These are phyloP conservation scores for Rhodotorula paludigena DNA, from an alignment of 768 basidiomycete species.

Conservation along the genomic window DNA sequence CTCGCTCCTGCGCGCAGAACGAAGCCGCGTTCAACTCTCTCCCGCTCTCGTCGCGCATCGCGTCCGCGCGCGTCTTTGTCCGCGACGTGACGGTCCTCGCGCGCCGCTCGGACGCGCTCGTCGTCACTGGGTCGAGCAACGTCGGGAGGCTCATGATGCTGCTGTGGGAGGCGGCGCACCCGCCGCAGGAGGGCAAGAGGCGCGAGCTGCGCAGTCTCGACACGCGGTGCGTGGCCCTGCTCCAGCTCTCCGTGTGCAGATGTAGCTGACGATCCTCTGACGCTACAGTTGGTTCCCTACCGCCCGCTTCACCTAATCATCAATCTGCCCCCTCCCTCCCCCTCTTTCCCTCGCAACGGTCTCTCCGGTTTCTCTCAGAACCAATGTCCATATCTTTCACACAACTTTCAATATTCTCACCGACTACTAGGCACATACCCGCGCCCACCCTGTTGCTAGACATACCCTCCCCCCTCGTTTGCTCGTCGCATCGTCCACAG, in stretches of 20 bases:
- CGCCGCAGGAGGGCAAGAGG: neutral
- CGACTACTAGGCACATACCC: too few relatives aligned
- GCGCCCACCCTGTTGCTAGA: too few relatives aligned
- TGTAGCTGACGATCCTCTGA: neutral
- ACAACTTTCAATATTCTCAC: too few relatives aligned
- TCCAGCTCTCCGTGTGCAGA: rapidly evolving
- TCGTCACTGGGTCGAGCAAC: slow-evolving; percentile 38
- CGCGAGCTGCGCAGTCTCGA: slow-evolving; percentile 28
- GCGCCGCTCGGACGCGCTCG: slow-evolving; percentile 33
- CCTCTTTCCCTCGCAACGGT: too few relatives aligned
- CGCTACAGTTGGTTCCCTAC: slow-evolving; percentile 34
- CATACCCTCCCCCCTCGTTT: too few relatives aligned
- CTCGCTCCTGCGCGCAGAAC: slow-evolving; percentile 12
- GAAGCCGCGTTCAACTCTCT: slow-evolving; percentile 35
- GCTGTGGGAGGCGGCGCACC: slow-evolving; percentile 14
- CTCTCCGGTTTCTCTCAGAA: too few relatives aligned
- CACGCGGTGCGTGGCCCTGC: slow-evolving; percentile 15
- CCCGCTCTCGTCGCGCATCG: slow-evolving; percentile 15
- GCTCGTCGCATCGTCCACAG: too few relatives aligned
- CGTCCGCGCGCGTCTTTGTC: slow-evolving; percentile 26
- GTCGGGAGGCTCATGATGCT: slow-evolving; percentile 39
- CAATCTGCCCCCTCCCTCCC: too few relatives aligned
- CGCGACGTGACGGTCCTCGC: slow-evolving; percentile 40
- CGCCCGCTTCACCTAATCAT: slow-evolving; percentile 11
- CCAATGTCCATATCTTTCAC: too few relatives aligned